Base-by-base conservation (phyloP, 176 grass and related monocot species). In the Alloteropsis semialata region DNA sequence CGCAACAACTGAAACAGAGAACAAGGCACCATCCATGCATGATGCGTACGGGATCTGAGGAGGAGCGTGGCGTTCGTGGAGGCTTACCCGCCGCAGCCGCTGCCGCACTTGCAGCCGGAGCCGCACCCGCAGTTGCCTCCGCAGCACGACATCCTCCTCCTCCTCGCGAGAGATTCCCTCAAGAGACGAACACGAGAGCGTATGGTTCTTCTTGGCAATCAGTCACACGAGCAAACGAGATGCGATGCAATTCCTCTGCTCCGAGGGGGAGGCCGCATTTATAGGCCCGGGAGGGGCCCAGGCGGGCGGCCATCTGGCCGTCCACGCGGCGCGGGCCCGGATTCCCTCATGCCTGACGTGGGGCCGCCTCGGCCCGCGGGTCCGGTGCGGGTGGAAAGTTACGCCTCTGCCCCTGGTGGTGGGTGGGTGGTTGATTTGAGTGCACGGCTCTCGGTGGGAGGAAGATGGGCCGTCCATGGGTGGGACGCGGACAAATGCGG, bases 91-190 rank as follows among this genome's bases (percentile, higher is more conserved):
- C 76, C 82, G 68, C 96, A 98, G 41, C 92, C 90, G 55, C 0
- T 88, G 86, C 96, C 92, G 70, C 96, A 98, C 45, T 88, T 76
- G 92, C 91, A 98, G 72, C 55, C 42, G 33, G 87, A 74, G 19
- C 96, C 92, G 74, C 96, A 98, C 5, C 96, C 96, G 78, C 91
- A 98, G 73, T 93, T 98, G n/a, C 91, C 92, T 69, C 87, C 93
- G 53, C 96, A 99, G 93, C 96, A 99, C 82, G 92, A 93, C 96
- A 93, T 98, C 34, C 24, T n/a, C n/a, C n/a, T n/a, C n/a, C n/a
- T n/a, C n/a, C n/a, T 69, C 13, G 16, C 28, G 62, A 22, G n/a
- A 68, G 45, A 55, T 33, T 15, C 34, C n/a, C n/a, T n/a, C n/a
- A n/a, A 64, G 5, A 25, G 42, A 54, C 53, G 11, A 24, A 56